Evolutionary conservation across 306 rosid species (phyloP), one percentile per base, ranked within the genome.

Genomic region (Lupinus albus): DNA sequence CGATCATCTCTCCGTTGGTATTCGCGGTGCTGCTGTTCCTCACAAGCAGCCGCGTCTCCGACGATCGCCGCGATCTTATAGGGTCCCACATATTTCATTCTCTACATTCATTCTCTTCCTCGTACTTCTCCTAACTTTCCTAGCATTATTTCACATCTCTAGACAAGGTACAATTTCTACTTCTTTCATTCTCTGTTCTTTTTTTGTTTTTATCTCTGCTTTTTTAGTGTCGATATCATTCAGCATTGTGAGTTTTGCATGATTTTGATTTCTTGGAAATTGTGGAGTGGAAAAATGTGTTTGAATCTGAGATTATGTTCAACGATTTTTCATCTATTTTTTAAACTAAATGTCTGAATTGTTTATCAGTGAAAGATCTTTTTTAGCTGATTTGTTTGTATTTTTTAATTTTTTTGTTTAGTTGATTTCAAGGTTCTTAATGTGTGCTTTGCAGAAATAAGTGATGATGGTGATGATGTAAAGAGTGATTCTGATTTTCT

Each of bases 401-500:
- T 1, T 25, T 25, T 25, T 25, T 2, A 25, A 25, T 25, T 25
- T 25, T 25, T 25, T 25, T 25, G 4, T 25, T 25, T 25, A 25
- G 30, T 2, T 25, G 30, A 25, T 71, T 70, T 41, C 54, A 18
- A 58, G 52, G 33, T 25, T 49, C 76, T 11, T 14, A 38, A 32
- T 50, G 44, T 60, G 71, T 76, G 76, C 70, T 70, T 70, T 80
- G 85, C 91, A 87, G 95, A 84, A 58, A 50, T 76, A 56, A 73
- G 67, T 75, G 71, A 53, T 48, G 58, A 56, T 44, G 64, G 66
- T 50, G 88, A 84, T 74, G 87, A 82, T 35, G 60, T 73, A 59
- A 85, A 77, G 83, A 80, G 67, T 44, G 92, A 92, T 59, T 69
- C 81, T 65, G 96, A 92, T 78, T 92, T 92, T 69, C 95, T 92